These are phyloP conservation scores for Hirschioporus abietinus DNA, from an alignment of 768 basidiomycete species.

Conservation along the genomic window DNA sequence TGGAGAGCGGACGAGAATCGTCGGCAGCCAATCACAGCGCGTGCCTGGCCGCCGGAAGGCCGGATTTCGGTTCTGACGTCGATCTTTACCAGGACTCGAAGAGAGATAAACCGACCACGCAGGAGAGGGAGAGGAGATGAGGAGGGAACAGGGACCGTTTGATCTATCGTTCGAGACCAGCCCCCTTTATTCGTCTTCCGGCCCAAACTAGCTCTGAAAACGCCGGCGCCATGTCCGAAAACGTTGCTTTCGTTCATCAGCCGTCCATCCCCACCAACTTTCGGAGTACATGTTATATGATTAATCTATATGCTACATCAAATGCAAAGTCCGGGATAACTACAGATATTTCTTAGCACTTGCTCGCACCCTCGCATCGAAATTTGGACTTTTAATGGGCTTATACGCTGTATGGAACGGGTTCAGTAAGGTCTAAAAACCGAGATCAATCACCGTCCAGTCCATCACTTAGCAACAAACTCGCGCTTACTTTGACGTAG, in stretches of 20 bases:
- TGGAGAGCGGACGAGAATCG: no score
- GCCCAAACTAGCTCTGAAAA: constrained; percentile 1
- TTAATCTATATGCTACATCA: not conserved
- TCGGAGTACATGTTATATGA: no score
- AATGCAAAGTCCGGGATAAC: constrained; percentile 20
- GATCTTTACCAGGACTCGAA: no score
- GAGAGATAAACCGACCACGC: constrained; percentile 3
- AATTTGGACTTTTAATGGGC: constrained; percentile 69
- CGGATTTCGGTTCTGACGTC: no score
- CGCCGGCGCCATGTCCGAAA: constrained; percentile 1
- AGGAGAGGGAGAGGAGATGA: constrained; percentile 22
- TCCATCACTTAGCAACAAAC: constrained; percentile 4
- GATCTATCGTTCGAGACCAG: constrained; percentile 15
- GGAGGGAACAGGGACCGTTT: constrained; percentile 13
- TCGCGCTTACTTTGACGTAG: constrained; percentile 79
- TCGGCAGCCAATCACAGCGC: no score
- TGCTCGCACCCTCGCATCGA: constrained; percentile 79
- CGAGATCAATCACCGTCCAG: not conserved
- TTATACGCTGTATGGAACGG: constrained; percentile 96
- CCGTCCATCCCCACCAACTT: not conserved
- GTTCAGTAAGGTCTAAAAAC: constrained; percentile 74
- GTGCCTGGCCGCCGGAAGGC: no score
- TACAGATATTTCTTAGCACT: constrained; percentile 81
- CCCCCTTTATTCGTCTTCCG: constrained; percentile 16
- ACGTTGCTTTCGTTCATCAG: not conserved